Evolutionary conservation across 306 rosid species (phyloP), one percentile per base, ranked within the genome.

Genomic region (Lablab purpureus): DNA sequence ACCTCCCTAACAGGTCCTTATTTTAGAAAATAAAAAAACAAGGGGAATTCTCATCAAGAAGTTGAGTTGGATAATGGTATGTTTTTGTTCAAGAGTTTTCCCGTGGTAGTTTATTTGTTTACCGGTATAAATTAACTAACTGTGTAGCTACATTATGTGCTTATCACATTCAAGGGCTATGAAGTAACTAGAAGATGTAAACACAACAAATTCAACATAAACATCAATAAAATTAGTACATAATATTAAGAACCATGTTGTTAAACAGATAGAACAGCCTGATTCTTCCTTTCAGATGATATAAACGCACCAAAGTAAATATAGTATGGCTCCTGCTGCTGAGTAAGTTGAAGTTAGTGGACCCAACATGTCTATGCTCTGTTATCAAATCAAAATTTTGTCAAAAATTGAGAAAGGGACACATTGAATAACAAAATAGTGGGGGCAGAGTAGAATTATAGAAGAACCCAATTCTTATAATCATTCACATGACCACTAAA

Each of bases 291-390:
- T 62, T 79, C 71, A 81, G 74, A 72, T 36, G 64, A 69, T 56
- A 68, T 43, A 80, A 80, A 82, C 83, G 59, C 82, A 93, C 99
- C 97, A 96, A 87, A 28, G 98, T 91, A 90, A 96, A 96, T 84
- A 96, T 88, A 1, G 99, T 96, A 79, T 96, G 99, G 89, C 99
- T 96, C 84, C 99, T 89, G 92, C 99, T 96, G 88, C 99, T 96
- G 81, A 91, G 89, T 86, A 96, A 74, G 85, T 96, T 96, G 87
- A 96, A 93, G 78, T 96, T 96, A 68, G 97, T 96, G 19, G 99
- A 96, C 67, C 99, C 99, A 73, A 96, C 99, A 81, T 96, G 99
- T 76, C 99, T 87, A 82, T 96, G 99, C 84, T 96, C 99, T 96
- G 96, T 82, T 34, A 67, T 66, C 78, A 83, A 81, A 80, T 34